phyloP scores from a whole-genome alignment of 192 early-diverging fungal species.

The Endogone sp. region DNA sequence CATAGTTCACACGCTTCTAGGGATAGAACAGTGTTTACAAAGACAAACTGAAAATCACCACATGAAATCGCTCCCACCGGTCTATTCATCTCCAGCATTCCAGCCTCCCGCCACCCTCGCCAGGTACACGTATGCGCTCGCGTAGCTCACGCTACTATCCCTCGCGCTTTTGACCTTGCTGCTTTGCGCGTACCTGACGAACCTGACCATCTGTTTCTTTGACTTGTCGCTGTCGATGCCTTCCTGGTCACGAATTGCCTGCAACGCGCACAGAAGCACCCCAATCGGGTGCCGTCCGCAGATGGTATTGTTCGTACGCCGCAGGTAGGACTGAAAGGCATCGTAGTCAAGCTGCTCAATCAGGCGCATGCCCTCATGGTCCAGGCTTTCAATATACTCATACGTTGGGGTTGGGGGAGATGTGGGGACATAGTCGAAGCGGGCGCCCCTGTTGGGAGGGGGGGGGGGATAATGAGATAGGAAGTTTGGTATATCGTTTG shows the following conservation, averaged over 20 bases:
- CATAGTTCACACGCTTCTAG: no score
- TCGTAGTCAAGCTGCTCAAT: conserved; percentile 62
- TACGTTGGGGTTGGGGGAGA: conserved; percentile 54
- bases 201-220: conserved; percentile 41
- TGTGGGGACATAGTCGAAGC: conserved; percentile 70
- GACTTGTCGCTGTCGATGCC: conserved; percentile 1
- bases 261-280: conserved; percentile 70
- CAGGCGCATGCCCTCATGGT: conserved; percentile 74
- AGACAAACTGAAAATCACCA: no score
- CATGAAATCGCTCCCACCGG: no score
- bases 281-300: conserved; percentile 92
- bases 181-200: conserved; percentile 86
- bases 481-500: no score
- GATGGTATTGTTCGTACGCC: conserved; percentile 84
- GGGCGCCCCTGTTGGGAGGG: conserved; percentile 53
- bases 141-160: conserved; percentile 82
- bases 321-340: conserved; percentile 68
- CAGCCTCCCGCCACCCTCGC: no score
- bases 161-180: conserved; percentile 45
- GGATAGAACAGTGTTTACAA: no score
- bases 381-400: conserved; percentile 74
- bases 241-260: conserved; percentile 19
- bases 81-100: no score
- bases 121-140: conserved; percentile 46
- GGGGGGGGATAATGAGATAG: no score